These are phyloP conservation scores for Pythium apleroticum DNA, from an alignment of 352 stramenopile species.

Conservation along the genomic window DNA sequence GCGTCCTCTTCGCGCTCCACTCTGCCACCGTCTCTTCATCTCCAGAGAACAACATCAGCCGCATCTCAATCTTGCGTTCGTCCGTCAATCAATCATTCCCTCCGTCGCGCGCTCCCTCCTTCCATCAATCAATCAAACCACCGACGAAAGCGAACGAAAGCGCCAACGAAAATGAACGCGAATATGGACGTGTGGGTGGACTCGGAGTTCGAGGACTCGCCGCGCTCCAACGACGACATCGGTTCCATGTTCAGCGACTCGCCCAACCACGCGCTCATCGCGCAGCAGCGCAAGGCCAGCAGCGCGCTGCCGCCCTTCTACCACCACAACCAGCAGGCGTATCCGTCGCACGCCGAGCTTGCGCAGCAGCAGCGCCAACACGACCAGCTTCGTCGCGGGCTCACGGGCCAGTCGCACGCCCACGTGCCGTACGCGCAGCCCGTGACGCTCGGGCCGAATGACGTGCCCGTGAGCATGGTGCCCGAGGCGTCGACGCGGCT, in stretches of 20 bases:
- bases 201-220: conserved; percentile 75
- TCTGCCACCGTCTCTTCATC: not conserved
- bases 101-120: too few species aligned
- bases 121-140: conserved; percentile 2
- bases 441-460: not conserved
- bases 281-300: conserved; percentile 31
- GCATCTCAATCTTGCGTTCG: not conserved
- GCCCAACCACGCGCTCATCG: conserved; percentile 43
- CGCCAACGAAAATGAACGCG: conserved; percentile 16
- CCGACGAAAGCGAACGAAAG: not conserved
- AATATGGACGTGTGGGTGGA: conserved; percentile 59
- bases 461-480: conserved; percentile 59
- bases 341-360: conserved; percentile 22
- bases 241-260: conserved; percentile 74
- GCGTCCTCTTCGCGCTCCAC: conserved; percentile 1
- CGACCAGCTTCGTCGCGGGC: conserved; percentile 48
- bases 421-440: not conserved
- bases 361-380: conserved; percentile 34
- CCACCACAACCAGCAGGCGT: conserved; percentile 35
- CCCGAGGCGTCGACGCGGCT: conserved; percentile 32
- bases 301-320: conserved; percentile 42
- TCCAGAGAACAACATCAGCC: not conserved
- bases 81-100: not conserved
- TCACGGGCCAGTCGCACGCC: conserved; percentile 41
- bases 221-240: conserved; percentile 60